Conservation (phyloP, 306 rosid species). For the Fragaria iinumae region DNA sequence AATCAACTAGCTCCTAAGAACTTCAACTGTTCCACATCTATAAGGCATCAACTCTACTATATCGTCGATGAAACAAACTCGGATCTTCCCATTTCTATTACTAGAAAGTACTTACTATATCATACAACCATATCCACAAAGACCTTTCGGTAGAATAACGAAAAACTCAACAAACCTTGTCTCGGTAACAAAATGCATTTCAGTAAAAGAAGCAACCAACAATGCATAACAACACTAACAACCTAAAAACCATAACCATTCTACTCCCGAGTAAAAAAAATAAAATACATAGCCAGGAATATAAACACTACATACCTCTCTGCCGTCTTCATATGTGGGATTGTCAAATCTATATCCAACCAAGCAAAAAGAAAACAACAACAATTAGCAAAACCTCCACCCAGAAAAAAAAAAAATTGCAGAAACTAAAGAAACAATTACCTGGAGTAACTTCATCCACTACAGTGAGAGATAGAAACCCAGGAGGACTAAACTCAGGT, state of each 20-base stretch:
- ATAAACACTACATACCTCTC: constrained; percentile 62
- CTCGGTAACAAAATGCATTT: not conserved
- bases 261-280: not conserved
- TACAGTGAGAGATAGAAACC: constrained; percentile 65
- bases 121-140: not conserved
- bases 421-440: constrained; percentile 19
- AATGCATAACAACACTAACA: not conserved
- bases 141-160: not conserved
- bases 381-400: constrained; percentile 8
- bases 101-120: not conserved
- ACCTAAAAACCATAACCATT: not conserved
- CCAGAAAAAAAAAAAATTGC: not conserved
- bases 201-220: not conserved
- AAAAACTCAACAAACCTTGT: not conserved
- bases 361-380: constrained; percentile 2
- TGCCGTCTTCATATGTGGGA: constrained; percentile 79
- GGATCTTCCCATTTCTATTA: not conserved
- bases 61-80: no score
- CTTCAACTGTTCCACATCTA: not conserved
- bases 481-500: constrained; percentile 91
- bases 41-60: not conserved
- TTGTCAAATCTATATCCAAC: constrained; percentile 57
- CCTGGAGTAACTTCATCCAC: constrained; percentile 61
- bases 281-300: constrained; percentile 9
- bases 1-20: not conserved